A percentile compares a stretch with the other conserved stretches of the same genome.
Evolutionary conservation across 2,329 filamentous ascomycete genomes (phyloP).

Genomic region (Aspergillus sp.): DNA sequence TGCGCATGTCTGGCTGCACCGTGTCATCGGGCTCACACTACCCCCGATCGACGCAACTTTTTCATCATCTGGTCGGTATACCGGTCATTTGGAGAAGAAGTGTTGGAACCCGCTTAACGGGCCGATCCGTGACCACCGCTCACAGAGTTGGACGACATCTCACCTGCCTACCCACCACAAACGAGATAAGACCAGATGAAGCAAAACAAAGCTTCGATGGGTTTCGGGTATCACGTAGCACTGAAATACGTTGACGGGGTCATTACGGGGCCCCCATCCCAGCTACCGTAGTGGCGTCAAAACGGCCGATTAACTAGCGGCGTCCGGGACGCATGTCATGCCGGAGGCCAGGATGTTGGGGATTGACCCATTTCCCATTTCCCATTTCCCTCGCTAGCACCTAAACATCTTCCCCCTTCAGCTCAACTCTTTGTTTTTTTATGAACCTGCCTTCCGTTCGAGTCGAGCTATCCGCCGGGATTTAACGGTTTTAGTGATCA

Average conservation of each 20-base stretch:
- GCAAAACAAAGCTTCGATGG: too few species aligned
- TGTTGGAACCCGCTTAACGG: neutral
- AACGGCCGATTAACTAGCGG: too few species aligned
- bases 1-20: constrained; percentile 64
- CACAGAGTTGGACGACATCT: too few species aligned
- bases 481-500: neutral
- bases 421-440: neutral
- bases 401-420: neutral
- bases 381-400: neutral
- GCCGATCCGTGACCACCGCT: too few species aligned
- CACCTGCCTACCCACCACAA: too few species aligned
- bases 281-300: too few species aligned
- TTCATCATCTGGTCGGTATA: constrained; percentile 60
- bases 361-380: neutral
- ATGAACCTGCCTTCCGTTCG: neutral
- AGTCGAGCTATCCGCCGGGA: neutral
- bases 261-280: too few species aligned
- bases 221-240: too few species aligned
- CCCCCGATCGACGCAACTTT: constrained; percentile 69
- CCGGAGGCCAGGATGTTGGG: too few species aligned
- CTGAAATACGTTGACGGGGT: too few species aligned
- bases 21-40: constrained; percentile 78
- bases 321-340: too few species aligned
- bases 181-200: too few species aligned
- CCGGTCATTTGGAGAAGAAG: constrained; percentile 59